Base-by-base conservation (phyloP, 1,284 basidiomycete species). In the Leccinum pseudoinsigne region DNA sequence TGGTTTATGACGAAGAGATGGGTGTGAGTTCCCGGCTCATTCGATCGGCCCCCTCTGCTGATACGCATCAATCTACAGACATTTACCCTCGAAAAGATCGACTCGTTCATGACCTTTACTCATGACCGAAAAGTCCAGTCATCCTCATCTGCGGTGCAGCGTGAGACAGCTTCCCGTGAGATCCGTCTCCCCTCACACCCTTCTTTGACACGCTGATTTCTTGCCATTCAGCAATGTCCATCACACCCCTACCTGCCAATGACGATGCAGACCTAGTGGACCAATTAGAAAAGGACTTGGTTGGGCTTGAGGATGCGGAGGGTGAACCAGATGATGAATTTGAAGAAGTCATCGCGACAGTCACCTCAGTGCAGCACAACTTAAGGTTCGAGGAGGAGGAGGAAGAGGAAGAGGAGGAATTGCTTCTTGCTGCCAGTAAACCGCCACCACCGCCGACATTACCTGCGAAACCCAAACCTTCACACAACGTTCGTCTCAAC, bases 71-170 rank as follows among this genome's bases (percentile, higher is more conserved):
- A 51, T 55, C 31, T 61, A 23, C 68, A 92, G 90, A 82, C 82
- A 53, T 89, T 86, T 68, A 88, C 84, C 8, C 77, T 92, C 12
- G 90, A 92, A 78, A 91, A 90, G 71, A 73, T 92, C 2, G 90
- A 92, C 64, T 86, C 88, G 4, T 80, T 77, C 61, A 77, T 90
- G 51, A 79, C 72, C 18, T 78, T 92, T 8, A 81, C 74, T 56
- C 83, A 84, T 69, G 83, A 85, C 51, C 77, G 81, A 50, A 84
- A 82, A 68, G 76, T 63, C 68, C 77, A 47, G 45, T 47, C 45
- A 26, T 64, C 63, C 10, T 67, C 71, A 18, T 70, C 76, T 26
- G 54, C 67, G 21, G 54, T 73, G n/a, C 72, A 78, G 28, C 78
- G 77, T n/a, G 72, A 77, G 53, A 69, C 74, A 8, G 77, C 75